These are phyloP conservation scores for Oryza coarctata DNA, from an alignment of 176 grass and related monocot genomes.

Conservation along the genomic window DNA sequence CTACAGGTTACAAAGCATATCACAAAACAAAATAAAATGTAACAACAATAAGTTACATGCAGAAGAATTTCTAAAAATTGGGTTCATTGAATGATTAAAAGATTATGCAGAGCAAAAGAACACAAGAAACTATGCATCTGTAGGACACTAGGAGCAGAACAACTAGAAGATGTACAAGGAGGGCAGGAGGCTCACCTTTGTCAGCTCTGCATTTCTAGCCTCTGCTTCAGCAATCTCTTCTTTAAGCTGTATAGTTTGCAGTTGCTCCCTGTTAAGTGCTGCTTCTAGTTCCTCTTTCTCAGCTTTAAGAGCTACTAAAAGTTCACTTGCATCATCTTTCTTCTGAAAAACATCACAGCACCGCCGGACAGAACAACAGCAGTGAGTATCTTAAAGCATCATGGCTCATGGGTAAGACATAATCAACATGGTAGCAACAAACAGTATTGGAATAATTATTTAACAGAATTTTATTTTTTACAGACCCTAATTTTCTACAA, in stretches of 20 bases:
- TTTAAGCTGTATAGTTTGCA: slow-evolving; percentile 77
- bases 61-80: background rate
- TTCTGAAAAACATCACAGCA: slow-evolving; percentile 51
- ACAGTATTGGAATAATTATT: background rate
- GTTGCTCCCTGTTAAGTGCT: slow-evolving; percentile 63
- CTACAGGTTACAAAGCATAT: background rate
- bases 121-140: background rate
- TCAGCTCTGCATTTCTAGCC: slow-evolving; percentile 74
- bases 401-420: background rate
- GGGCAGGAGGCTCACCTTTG: slow-evolving; percentile 57
- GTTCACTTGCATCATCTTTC: slow-evolving; percentile 60
- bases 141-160: background rate
- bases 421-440: background rate
- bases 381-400: background rate
- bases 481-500: background rate
- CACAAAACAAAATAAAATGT: slow-evolving; percentile 7
- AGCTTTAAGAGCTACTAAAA: slow-evolving; percentile 64
- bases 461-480: slow-evolving; percentile 12
- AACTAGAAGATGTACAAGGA: slow-evolving; percentile 13
- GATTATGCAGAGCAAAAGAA: background rate
- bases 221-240: slow-evolving; percentile 88
- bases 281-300: slow-evolving; percentile 94
- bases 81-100: background rate
- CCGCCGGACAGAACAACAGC: background rate
- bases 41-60: background rate